Conservation (phyloP, 2,329 filamentous ascomycete genomes). For the Thielaviopsis punctulata region DNA sequence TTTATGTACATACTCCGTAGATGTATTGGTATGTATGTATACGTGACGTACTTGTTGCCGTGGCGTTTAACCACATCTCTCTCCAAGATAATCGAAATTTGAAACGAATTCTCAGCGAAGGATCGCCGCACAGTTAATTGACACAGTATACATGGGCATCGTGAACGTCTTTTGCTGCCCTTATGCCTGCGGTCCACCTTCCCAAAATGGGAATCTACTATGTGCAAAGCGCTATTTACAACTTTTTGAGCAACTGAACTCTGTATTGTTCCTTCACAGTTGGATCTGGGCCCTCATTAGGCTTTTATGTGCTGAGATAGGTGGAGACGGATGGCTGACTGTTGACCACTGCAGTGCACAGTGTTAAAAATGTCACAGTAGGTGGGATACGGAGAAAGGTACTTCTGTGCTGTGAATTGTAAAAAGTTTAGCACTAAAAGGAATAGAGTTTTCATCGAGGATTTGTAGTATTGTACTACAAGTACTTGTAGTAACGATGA, state of each 20-base stretch:
- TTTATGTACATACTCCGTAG: too few relatives aligned
- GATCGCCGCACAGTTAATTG: neutral
- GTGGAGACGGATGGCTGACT: too few relatives aligned
- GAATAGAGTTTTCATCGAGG: neutral
- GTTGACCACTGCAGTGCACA: neutral
- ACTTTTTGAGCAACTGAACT: neutral
- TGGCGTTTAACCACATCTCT: neutral
- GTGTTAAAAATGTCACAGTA: neutral
- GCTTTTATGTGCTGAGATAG: neutral
- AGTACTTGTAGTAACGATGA: neutral
- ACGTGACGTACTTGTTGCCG: too few relatives aligned
- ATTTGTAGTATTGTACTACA: neutral
- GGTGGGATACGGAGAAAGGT: neutral
- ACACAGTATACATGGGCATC: neutral
- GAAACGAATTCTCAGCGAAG: neutral
- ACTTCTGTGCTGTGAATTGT: neutral
- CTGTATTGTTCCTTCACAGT: neutral
- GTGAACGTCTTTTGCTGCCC: neutral
- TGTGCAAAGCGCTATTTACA: neutral
- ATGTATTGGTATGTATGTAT: too few relatives aligned
- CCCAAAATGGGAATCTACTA: neutral
- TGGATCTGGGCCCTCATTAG: neutral
- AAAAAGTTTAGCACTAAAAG: too few relatives aligned
- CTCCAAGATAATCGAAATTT: neutral
- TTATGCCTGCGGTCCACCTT: neutral